Evolutionary conservation across 371 early-diverging fungal species (phyloP), one percentile per base, ranked within the genome.

Genomic region (Rhizomucor miehei): DNA sequence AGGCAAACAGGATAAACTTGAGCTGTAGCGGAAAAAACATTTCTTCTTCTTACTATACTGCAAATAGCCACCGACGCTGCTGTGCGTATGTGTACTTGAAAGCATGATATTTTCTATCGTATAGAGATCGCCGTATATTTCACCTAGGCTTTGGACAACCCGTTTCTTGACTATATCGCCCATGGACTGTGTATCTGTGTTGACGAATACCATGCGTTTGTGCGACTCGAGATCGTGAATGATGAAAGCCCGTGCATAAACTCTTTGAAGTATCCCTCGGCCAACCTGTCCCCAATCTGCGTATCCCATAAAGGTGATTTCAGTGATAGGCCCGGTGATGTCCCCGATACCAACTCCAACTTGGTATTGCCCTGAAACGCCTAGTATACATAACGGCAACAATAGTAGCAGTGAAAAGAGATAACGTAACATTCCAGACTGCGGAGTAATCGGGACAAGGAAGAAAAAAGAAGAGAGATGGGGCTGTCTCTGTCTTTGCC

Each of bases 11-110:
- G 35, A 36, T 25, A 12, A 48, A 23, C 8, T 17, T 21, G 6
- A 21, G 19, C 16, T 8, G 44, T 19, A 8, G 47, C 23, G 19
- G 23, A 45, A 36, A 44, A 43, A 39, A 73, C 8, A 51, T 50
- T n/a, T n/a, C n/a, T n/a, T 37, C 34, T 17, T 43, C 69, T 47
- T 66, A 72, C 76, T 67, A 38, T 82, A 69, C 63, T 82, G 77
- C 10, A 75, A 52, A 48, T 67, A 81, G 2, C 79, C 75, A 36
- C 71, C 81, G 64, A 79, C 69, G 3, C 75, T 72, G 52, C 79
- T 72, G 55, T 88, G 88, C 3, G 85, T 82, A 60, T 88, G 88
- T n/a, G 84, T 88, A 34, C 80, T 81, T 2, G 84, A 80, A 2
- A 87, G 56, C 79, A 83, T 77, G 40, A 88, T 66, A 60, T 88